phyloP scores from a whole-genome alignment of 2,329 filamentous ascomycete genomes.

The Cladosporium colombiae region DNA sequence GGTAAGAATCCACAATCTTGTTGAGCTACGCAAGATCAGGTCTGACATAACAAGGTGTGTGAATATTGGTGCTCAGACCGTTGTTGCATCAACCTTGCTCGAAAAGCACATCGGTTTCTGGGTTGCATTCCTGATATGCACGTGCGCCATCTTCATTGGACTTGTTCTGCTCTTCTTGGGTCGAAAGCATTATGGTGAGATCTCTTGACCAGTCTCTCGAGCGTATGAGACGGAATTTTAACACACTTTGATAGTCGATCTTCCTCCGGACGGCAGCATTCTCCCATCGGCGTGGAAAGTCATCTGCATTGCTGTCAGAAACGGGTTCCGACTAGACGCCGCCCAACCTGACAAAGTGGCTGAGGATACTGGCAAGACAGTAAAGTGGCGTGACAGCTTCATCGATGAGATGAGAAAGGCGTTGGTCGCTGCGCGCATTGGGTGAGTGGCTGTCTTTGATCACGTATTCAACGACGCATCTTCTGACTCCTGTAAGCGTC shows the following conservation, averaged over 20 bases:
- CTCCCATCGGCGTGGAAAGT: not conserved
- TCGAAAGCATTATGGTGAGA: not conserved
- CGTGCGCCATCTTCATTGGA: slow-evolving; percentile 64
- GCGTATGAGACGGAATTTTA: not conserved
- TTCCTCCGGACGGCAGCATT: not conserved
- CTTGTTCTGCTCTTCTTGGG: slow-evolving; percentile 50
- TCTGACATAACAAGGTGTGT: not conserved
- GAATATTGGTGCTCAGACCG: not conserved
- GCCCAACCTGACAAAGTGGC: not conserved
- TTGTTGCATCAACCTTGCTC: slow-evolving; percentile 65
- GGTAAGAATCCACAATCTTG: not conserved
- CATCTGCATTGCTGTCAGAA: not conserved
- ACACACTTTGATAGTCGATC: not conserved
- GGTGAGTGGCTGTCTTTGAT: not conserved
- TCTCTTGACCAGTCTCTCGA: not conserved
- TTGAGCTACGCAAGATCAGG: not conserved
- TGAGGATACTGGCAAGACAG: not conserved
- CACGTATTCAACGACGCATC: not conserved
- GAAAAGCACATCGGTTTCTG: slow-evolving; percentile 68
- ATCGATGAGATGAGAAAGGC: not conserved
- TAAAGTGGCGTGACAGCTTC: not conserved
- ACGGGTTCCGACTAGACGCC: not conserved
- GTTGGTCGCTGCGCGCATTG: not conserved
- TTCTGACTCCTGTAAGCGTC: not conserved
- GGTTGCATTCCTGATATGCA: slow-evolving; percentile 62